A percentile compares a stretch with the other conserved stretches of the same genome.
Conservation (phyloP, 768 basidiomycete species). For the Russula griseocarnosa region DNA sequence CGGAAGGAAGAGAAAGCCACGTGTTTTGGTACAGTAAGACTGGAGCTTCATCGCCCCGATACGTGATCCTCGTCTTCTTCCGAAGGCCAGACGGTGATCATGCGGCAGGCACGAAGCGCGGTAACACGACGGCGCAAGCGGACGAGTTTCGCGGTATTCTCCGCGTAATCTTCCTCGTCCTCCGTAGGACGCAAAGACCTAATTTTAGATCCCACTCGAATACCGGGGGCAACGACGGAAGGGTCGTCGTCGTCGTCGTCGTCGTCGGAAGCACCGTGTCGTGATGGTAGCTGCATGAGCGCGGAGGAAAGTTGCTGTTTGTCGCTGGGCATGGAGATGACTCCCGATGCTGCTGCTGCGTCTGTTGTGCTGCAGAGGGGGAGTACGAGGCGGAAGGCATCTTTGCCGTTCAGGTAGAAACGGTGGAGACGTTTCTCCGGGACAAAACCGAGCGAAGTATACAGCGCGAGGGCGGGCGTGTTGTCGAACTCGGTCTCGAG, state of each 20-base stretch:
- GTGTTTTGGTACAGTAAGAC: background rate
- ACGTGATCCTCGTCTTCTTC: constrained; percentile 25
- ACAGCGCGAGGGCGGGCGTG: constrained; percentile 77
- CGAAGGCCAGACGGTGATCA: constrained; percentile 27
- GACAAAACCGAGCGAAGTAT: constrained; percentile 91
- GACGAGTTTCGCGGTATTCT: constrained; percentile 19
- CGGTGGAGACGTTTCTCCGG: constrained; percentile 91
- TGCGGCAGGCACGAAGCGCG: constrained; percentile 23
- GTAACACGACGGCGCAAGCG: constrained; percentile 24
- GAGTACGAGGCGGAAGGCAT: constrained; percentile 83
- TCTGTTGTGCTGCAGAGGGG: constrained; percentile 40
- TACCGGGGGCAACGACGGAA: background rate
- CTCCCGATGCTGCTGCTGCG: background rate
- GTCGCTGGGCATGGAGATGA: background rate
- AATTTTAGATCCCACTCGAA: background rate
- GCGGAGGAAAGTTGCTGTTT: background rate
- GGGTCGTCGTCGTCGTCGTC: constrained; percentile 3
- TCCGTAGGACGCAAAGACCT: background rate
- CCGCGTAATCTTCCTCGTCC: constrained; percentile 3
- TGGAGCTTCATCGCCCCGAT: constrained; percentile 23
- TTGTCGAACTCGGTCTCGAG: constrained; percentile 98
- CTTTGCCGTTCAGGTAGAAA: constrained; percentile 97
- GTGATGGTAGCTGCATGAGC: background rate
- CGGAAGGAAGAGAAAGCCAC: background rate
- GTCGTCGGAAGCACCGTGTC: background rate